Evolutionary conservation across 148 eudicot species (phyloP), one percentile per base, ranked within the genome.

Genomic region (Rhododendron ovatum): DNA sequence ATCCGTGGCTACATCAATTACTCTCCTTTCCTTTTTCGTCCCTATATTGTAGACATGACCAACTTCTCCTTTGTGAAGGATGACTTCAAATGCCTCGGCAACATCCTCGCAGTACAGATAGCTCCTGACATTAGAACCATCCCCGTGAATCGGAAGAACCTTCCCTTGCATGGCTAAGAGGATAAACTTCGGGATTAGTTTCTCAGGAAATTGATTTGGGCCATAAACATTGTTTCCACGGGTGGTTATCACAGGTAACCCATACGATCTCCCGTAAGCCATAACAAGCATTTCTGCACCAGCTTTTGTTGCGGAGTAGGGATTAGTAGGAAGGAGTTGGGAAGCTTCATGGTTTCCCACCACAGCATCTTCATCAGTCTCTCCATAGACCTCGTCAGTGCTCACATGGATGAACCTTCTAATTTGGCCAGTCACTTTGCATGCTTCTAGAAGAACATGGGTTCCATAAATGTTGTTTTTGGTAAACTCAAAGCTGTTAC

Each of bases 261-360:
- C 96, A 85, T 94, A 95, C 1, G 98, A 95, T 84, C 98, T 86
- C 15, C 92, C 93, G 86, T 95, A 95, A 48, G 98, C 98, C 98
- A 95, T 92, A 39, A 94, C 98, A 79, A 95, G 96, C 98, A 95
- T 95, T 90, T 95, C 98, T 61, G 98, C 98, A 47, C 96, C 96
- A 4, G 96, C 98, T 86, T 95, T 95, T 45, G 98, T 93, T n/a
- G 98, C 98, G 9, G 98, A 93, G 78, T 95, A 95, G 11, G 96
- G 95, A 83, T 95, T 95, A 9, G 98, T 95, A 10, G 98, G 98
- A 57, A 93, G 95, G 71, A 95, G 95, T 86, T 94, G 96, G 74
- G 96, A 94, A 74, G 95, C 94, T 81, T 95, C 98, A 65, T 93
- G 93, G 85, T 92, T 93, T 14, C 98, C 98, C 33, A 91, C 93